Evolutionary conservation across 805 yeast genomes (phyloP).

Genomic region (Wickerhamomyces subpelliculosus): DNA sequence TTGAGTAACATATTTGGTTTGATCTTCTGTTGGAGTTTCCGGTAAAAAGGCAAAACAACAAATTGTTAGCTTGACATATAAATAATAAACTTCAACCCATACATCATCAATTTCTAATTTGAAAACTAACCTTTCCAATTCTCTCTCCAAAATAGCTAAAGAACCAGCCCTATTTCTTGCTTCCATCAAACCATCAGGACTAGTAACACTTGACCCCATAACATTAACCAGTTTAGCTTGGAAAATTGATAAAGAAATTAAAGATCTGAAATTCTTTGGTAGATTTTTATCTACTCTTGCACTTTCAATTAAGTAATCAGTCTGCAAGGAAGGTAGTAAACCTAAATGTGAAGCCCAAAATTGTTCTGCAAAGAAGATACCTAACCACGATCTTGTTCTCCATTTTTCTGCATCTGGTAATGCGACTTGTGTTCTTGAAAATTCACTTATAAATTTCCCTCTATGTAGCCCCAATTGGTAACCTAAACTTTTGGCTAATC

Average conservation of each 20-base stretch:
- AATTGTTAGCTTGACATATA: slow-evolving; percentile 73
- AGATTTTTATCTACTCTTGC: slow-evolving; percentile 59
- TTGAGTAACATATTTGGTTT: slow-evolving; percentile 72
- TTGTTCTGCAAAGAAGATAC: slow-evolving; percentile 81
- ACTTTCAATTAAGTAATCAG: slow-evolving; percentile 75
- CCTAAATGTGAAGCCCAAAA: slow-evolving; percentile 88
- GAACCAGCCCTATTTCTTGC: slow-evolving; percentile 79
- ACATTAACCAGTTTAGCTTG: slow-evolving; percentile 78
- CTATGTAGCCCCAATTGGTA: slow-evolving; percentile 86
- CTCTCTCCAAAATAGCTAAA: slow-evolving; percentile 69
- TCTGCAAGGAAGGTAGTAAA: slow-evolving; percentile 77
- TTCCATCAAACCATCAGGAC: slow-evolving; percentile 86
- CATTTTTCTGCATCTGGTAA: slow-evolving; percentile 88
- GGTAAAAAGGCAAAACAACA: slow-evolving; percentile 88
- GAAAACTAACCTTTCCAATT: slow-evolving; percentile 63
- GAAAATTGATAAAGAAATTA: slow-evolving; percentile 69
- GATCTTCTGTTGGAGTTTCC: slow-evolving; percentile 84
- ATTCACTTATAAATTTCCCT: slow-evolving; percentile 86
- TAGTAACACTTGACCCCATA: slow-evolving; percentile 79
- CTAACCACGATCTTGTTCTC: slow-evolving; percentile 92
- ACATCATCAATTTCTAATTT: slow-evolving; percentile 61
- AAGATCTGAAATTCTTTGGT: slow-evolving; percentile 65
- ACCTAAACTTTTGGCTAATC: slow-evolving; percentile 77
- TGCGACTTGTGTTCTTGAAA: slow-evolving; percentile 81
- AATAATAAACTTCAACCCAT: slow-evolving; percentile 67